Conservation (phyloP, 75 land plant genomes). For the Cryptomeria japonica region DNA sequence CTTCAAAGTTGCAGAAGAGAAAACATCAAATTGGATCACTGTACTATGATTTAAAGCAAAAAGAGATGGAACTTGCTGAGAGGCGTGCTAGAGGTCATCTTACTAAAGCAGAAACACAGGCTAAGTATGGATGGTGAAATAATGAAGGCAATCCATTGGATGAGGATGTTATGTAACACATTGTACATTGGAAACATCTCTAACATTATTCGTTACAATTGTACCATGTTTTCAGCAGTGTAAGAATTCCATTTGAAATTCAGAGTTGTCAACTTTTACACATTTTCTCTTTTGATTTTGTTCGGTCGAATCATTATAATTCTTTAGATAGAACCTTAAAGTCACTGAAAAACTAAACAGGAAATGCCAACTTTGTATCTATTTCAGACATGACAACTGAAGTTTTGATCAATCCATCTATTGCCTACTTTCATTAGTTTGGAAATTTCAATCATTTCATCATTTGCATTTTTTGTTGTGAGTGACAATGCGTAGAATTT, state of each 20-base stretch:
- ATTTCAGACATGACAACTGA: background rate
- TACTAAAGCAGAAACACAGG: conserved; percentile 91
- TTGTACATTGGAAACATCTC: background rate
- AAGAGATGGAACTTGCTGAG: conserved; percentile 85
- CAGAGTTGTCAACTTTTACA: background rate
- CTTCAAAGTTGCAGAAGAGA: conserved; percentile 85
- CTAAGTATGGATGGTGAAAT: conserved; percentile 92
- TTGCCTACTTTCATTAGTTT: background rate
- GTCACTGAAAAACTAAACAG: background rate
- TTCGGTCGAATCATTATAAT: background rate
- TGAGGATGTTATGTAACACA: background rate
- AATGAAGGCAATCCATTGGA: background rate
- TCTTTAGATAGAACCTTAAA: background rate
- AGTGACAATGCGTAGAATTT: background rate
- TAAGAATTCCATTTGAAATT: background rate
- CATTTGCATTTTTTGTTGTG: too few species aligned
- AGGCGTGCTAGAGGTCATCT: conserved; percentile 78
- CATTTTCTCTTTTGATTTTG: too few species aligned
- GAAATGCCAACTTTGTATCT: background rate
- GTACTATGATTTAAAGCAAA: conserved; percentile 81
- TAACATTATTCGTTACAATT: background rate
- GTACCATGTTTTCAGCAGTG: background rate
- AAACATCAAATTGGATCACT: conserved; percentile 94
- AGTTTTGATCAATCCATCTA: background rate
- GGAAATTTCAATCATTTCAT: too few species aligned